These are phyloP conservation scores for Penicillium sp. DNA, from an alignment of 2,329 filamentous ascomycete species.

Conservation along the genomic window DNA sequence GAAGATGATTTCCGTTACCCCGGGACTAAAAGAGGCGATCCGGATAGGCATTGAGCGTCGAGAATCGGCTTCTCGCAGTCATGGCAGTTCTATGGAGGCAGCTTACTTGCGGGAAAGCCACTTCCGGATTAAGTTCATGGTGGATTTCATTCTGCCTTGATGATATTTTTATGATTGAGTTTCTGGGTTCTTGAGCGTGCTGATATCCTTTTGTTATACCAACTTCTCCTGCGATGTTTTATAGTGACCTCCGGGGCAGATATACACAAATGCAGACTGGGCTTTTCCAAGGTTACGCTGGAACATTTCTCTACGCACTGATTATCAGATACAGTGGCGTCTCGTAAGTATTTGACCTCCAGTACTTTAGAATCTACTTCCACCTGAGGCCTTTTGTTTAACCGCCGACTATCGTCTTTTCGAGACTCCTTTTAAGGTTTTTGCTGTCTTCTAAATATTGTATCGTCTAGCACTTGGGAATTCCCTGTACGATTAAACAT, in stretches of 20 bases:
- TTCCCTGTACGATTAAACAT: too few species aligned
- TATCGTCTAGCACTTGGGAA: too few species aligned
- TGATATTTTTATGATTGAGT: background rate
- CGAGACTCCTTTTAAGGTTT: too few species aligned
- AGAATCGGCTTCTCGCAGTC: conserved; percentile 37
- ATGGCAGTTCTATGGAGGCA: conserved; percentile 36
- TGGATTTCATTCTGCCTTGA: conserved; percentile 34
- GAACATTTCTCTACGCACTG: too few species aligned
- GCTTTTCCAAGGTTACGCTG: too few species aligned
- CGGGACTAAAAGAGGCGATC: conserved; percentile 48
- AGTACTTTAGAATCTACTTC: too few species aligned
- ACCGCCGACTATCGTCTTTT: too few species aligned
- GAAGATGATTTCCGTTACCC: conserved; percentile 35
- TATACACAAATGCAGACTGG: background rate
- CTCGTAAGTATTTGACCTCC: too few species aligned
- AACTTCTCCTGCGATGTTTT: background rate
- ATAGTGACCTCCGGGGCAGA: background rate
- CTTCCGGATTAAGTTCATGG: conserved; percentile 39
- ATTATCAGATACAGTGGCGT: too few species aligned
- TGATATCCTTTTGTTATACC: background rate
- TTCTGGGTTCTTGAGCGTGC: background rate
- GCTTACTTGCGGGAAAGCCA: conserved; percentile 45
- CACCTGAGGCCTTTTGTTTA: too few species aligned
- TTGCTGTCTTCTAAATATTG: too few species aligned
- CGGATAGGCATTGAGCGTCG: conserved; percentile 58